Conservation (phyloP, 2,329 filamentous ascomycete genomes). For the Aspergillus aculeatus region DNA sequence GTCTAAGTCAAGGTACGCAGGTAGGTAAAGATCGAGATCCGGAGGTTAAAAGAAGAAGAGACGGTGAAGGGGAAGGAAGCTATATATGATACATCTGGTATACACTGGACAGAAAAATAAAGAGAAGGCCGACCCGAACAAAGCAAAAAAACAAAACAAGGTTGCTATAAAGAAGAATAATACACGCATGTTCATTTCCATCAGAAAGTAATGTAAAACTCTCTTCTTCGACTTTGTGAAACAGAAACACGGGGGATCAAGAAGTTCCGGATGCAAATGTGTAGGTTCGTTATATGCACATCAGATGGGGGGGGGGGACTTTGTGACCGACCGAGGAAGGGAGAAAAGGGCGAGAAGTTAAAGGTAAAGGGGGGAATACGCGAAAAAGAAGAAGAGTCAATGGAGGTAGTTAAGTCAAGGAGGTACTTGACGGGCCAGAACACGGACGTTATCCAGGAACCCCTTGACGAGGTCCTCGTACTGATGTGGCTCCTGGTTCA, state of each 20-base stretch:
- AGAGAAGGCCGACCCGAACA: not conserved
- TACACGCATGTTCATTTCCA: too few species aligned
- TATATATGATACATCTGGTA: not conserved
- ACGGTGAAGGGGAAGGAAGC: not conserved
- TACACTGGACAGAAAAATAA: not conserved
- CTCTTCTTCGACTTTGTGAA: too few species aligned
- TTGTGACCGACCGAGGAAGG: not conserved
- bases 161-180: not conserved
- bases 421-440: slow-evolving; percentile 45
- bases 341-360: not conserved
- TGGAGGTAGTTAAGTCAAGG: slow-evolving; percentile 15
- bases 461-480: slow-evolving; percentile 50
- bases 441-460: slow-evolving; percentile 50
- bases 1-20: too few species aligned
- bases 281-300: too few species aligned
- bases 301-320: too few species aligned
- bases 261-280: too few species aligned
- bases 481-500: slow-evolving; percentile 40
- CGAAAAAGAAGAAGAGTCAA: too few species aligned
- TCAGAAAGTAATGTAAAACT: not conserved
- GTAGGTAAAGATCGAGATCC: too few species aligned
- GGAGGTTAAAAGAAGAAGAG: not conserved
- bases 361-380: slow-evolving; percentile 7
- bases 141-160: not conserved
- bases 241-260: not conserved